Conservation (phyloP, 495 filamentous ascomycete genomes). For the Neurospora cerealis region DNA sequence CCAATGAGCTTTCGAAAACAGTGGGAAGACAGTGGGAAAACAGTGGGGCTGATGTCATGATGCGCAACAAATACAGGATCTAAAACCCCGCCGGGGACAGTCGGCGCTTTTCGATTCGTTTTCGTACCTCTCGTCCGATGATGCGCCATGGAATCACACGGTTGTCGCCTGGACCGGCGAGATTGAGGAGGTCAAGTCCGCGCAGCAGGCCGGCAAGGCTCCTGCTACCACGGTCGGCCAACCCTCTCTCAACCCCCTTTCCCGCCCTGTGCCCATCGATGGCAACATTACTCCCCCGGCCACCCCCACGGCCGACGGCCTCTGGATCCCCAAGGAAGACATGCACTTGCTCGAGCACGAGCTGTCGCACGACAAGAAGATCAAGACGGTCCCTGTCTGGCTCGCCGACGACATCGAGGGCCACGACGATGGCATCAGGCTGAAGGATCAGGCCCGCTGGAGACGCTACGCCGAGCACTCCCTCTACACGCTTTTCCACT, state of each 20-base stretch:
- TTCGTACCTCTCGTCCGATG: slow-evolving; percentile 65
- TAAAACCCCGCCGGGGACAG: slow-evolving; percentile 68
- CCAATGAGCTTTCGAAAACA: neutral
- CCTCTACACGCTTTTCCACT: slow-evolving; percentile 83
- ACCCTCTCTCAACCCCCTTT: slow-evolving; percentile 45
- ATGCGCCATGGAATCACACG: slow-evolving; percentile 73
- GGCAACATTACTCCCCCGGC: slow-evolving; percentile 40
- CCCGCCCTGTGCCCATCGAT: slow-evolving; percentile 64
- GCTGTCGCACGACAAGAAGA: slow-evolving; percentile 52
- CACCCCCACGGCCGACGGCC: slow-evolving; percentile 49
- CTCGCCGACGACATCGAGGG: slow-evolving; percentile 60
- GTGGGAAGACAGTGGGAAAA: neutral
- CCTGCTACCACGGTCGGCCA: slow-evolving; percentile 30
- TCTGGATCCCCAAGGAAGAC: slow-evolving; percentile 55
- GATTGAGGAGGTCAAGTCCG: slow-evolving; percentile 47
- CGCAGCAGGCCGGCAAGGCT: slow-evolving; percentile 31
- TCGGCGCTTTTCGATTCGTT: slow-evolving; percentile 87
- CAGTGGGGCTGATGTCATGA: slow-evolving; percentile 23
- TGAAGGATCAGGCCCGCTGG: slow-evolving; percentile 75
- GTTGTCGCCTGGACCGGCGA: slow-evolving; percentile 91
- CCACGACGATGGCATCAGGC: slow-evolving; percentile 48
- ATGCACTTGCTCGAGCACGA: slow-evolving; percentile 57
- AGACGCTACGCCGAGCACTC: slow-evolving; percentile 81
- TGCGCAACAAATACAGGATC: slow-evolving; percentile 37
- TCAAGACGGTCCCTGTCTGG: slow-evolving; percentile 74